Base-by-base conservation (phyloP, 441 rosid species). In the Brassica hybrid region DNA sequence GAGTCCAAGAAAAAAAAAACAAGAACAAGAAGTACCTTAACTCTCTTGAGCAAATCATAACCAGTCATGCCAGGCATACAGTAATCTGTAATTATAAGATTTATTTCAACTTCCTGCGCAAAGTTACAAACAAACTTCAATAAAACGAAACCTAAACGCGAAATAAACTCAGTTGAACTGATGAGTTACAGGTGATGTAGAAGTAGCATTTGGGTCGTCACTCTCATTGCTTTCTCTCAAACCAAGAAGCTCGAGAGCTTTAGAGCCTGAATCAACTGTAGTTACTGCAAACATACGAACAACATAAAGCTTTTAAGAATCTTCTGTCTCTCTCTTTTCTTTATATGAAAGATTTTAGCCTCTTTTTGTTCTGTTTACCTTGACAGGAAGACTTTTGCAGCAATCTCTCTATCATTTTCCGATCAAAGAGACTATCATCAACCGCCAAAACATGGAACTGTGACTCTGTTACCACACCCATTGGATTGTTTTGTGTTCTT, bases 31-130 rank as follows among this genome's bases (percentile, higher is more conserved):
- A 34, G 36, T 88, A 88, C 93, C 90, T 91, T 94, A 56, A 94
- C 88, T 78, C 79, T 94, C 85, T 83, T 89, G 8, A 94, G 88
- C 6, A 94, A 94, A 83, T 94, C 98, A 76, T 90, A 90, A 67
- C 98, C 98, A 1, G 94, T 90, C 93, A 94, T 91, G 36, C 91
- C 98, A 7, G 98, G 98, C 98, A 94, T 94, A 61, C 91, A 90
- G 52, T 94, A 94, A 83, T 94, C 98, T 50, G 98, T 91, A 48
- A 94, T 90, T 57, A 94, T 89, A 82, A 94, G 77, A 82, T 86
- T 89, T 3, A 94, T 87, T 73, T 83, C 82, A 3, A 85, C 63
- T 38, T 86, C 87, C 56, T 79, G 81, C 14, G 3, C 10, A 57
- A 41, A 74, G 0, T 43, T 43, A 71, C 45, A 69, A 25, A 59